Base-by-base conservation (phyloP, 441 rosid genomes). In the Populus tomentosa region DNA sequence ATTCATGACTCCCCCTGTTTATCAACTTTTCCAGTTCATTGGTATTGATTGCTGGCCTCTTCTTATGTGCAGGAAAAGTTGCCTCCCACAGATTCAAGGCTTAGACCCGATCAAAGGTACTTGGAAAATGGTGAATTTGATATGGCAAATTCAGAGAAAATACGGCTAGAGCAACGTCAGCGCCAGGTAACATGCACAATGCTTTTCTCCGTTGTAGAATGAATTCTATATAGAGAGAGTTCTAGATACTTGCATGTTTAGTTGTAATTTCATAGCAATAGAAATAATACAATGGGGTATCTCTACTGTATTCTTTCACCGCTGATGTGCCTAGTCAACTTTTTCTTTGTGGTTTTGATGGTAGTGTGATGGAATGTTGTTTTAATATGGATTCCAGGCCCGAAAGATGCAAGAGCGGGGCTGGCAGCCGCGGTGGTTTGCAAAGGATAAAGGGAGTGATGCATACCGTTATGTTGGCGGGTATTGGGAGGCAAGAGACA, bases 51-150 rank as follows among this genome's bases (percentile, higher is more conserved):
- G 50, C 36, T 53, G n/a, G 23, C 66, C 50, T 59, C 16, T 67
- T 69, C 30, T 6, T 36, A 5, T 69, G 50, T 79, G 68, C 83
- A 89, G 95, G 97, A 90, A 68, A 91, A 83, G 77, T 71, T 93
- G 85, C 98, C 98, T 3, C 97, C 97, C 8, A 93, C 98, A 30
- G 98, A 91, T 83, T 93, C 98, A 16, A 90, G 98, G 84, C 92
- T 91, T 20, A 84, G 97, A 78, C 97, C 97, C 38, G 98, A 93
- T 84, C 98, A 93, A 77, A 84, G 90, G 62, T 81, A 83, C 84
- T 80, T 91, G 84, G 94, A 91, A 84, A 90, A 88, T 64, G 96
- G 98, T 67, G 93, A 90, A 82, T 91, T 82, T 75, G 98, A 93
- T 78, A 86, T 90, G 92, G 98, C 93, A 30, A 93, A 93, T 83